phyloP scores from a whole-genome alignment of 1,284 basidiomycete genomes.

The Uromyces viciae-fabae region DNA sequence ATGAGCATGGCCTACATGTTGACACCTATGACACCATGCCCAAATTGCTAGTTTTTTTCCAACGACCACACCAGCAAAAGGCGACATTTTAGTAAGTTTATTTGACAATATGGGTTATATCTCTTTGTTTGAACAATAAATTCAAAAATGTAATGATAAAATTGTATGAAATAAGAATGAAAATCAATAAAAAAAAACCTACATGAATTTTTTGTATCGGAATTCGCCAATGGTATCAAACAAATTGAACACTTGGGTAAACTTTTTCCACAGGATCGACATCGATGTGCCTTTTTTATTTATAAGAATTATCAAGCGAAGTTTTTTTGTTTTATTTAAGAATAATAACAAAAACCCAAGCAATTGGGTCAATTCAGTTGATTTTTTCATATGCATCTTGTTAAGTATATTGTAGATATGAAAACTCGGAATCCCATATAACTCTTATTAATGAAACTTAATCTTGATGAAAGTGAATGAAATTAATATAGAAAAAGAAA shows the following conservation, averaged over 20 bases:
- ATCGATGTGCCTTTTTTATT: constrained; percentile 13
- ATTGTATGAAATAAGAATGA: background rate
- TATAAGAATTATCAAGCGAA: background rate
- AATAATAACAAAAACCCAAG: background rate
- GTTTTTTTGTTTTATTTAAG: background rate
- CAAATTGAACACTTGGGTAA: constrained; percentile 37
- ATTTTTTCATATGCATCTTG: background rate
- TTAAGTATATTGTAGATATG: too few relatives aligned
- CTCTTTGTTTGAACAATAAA: background rate
- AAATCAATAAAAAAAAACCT: background rate
- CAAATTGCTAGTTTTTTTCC: background rate
- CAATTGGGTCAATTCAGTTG: background rate
- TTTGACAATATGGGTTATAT: background rate
- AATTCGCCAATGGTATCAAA: constrained; percentile 1
- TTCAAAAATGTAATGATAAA: background rate
- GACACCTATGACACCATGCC: constrained; percentile 36
- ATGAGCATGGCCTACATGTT: constrained; percentile 34
- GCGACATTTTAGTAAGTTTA: background rate
- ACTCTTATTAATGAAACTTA: background rate
- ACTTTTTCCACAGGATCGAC: constrained; percentile 27
- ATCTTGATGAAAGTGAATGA: background rate
- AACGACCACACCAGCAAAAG: background rate
- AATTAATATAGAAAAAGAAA: background rate
- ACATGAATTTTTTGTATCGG: background rate
- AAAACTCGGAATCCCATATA: too few relatives aligned